Conservation (phyloP, 2,329 filamentous ascomycete species). For the Venturiaceae sp. region DNA sequence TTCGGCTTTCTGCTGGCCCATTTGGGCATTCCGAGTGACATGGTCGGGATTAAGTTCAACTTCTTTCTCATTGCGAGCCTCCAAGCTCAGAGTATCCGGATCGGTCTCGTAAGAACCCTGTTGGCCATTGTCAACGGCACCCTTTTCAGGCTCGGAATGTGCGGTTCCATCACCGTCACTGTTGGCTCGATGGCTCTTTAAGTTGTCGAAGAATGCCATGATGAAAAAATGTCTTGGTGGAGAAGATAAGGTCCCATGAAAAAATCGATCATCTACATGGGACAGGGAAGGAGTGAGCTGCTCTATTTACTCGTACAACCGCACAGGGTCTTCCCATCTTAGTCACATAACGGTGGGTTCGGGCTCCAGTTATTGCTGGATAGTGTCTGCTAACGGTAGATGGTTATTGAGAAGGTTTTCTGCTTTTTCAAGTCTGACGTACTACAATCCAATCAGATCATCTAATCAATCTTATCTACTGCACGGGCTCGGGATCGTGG, state of each 20-base stretch:
- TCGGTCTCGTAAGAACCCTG: conserved; percentile 8
- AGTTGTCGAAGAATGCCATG: neutral
- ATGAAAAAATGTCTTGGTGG: neutral
- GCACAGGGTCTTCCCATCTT: neutral
- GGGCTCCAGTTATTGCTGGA: neutral
- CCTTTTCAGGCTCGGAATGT: neutral
- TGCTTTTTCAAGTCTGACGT: neutral
- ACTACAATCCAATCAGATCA: neutral
- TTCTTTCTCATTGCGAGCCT: conserved; percentile 21
- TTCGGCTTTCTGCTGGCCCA: conserved; percentile 20
- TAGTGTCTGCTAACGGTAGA: neutral
- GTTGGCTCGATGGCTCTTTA: neutral
- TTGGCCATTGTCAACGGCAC: neutral
- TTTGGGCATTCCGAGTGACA: conserved; percentile 16
- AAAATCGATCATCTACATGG: neutral
- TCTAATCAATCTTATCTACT: conserved; percentile 1
- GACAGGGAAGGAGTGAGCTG: neutral
- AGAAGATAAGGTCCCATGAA: neutral
- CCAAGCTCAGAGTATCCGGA: conserved; percentile 16
- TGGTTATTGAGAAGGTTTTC: neutral
- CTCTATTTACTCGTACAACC: neutral
- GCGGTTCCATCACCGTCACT: neutral
- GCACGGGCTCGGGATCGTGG: too few species aligned
- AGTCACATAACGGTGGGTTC: neutral
- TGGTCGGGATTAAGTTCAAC: conserved; percentile 17